These are phyloP conservation scores for Ceriops decandra DNA, from an alignment of 345 rosid species.

Conservation along the genomic window DNA sequence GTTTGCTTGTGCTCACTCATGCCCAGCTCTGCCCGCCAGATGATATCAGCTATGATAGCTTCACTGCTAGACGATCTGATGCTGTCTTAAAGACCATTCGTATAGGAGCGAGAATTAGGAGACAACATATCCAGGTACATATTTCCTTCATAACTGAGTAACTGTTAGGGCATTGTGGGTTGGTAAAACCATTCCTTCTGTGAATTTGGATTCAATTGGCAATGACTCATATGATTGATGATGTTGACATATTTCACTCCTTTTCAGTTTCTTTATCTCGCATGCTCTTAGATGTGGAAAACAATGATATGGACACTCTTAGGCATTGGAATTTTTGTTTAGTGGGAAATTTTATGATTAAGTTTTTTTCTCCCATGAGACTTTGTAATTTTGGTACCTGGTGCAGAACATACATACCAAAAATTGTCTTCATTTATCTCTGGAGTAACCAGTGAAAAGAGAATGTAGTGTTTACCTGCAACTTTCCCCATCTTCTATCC, in stretches of 20 bases:
- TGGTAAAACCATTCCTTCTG: not conserved
- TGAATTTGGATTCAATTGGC: not conserved
- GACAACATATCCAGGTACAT: constrained; percentile 52
- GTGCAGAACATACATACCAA: not conserved
- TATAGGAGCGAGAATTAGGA: constrained; percentile 52
- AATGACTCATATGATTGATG: not conserved
- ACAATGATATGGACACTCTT: no score
- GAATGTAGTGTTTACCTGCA: not conserved
- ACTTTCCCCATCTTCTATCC: not conserved
- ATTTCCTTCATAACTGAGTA: not conserved
- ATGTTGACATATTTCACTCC: not conserved
- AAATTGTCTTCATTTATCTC: not conserved
- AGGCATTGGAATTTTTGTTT: not conserved
- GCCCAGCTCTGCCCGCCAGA: constrained; percentile 84
- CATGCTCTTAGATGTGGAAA: no score
- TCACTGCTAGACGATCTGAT: constrained; percentile 62
- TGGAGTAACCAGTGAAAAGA: not conserved
- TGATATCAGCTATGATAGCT: constrained; percentile 57
- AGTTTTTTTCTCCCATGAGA: not conserved
- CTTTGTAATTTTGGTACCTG: not conserved
- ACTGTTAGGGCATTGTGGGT: no score
- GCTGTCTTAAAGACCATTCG: constrained; percentile 59
- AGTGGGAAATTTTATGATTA: not conserved
- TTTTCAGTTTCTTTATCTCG: not conserved
- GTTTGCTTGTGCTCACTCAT: constrained; percentile 80